Percentiles rank a stretch among this genome's conserved stretches.
phyloP scores from a whole-genome alignment of 2,329 filamentous ascomycete species.

The Orbilia blumenaviensis region DNA sequence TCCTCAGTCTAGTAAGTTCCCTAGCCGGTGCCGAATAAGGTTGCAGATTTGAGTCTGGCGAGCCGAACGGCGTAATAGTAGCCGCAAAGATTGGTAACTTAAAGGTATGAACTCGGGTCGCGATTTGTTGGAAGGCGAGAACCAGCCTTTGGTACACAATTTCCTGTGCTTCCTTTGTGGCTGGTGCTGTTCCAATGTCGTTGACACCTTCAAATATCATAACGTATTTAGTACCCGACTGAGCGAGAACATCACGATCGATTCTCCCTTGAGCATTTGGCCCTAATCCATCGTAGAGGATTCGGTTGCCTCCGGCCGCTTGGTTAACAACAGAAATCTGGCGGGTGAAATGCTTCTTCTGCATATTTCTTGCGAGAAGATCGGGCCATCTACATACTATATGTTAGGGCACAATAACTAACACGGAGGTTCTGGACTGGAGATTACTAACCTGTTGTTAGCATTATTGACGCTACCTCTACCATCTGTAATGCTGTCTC shows the following conservation, averaged over 20 bases:
- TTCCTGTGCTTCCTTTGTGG: constrained; percentile 63
- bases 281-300: constrained; percentile 71
- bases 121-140: constrained; percentile 69
- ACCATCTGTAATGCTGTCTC: constrained; percentile 74
- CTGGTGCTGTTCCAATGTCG: constrained; percentile 69
- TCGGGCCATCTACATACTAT: constrained; percentile 66
- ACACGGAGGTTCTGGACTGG: not conserved
- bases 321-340: constrained; percentile 71
- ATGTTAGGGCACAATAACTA: not conserved
- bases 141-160: constrained; percentile 66
- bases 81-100: constrained; percentile 67
- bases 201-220: constrained; percentile 76
- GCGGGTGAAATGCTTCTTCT: constrained; percentile 63
- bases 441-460: constrained; percentile 66
- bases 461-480: constrained; percentile 69
- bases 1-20: constrained; percentile 67
- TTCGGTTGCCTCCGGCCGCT: constrained; percentile 74
- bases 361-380: constrained; percentile 66
- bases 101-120: constrained; percentile 63
- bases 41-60: constrained; percentile 62
- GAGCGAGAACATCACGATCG: constrained; percentile 71
- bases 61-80: constrained; percentile 73
- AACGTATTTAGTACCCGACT: constrained; percentile 69
- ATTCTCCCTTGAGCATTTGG: constrained; percentile 70
- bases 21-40: constrained; percentile 67